A percentile compares a stretch with the other conserved stretches of the same genome.
These are phyloP conservation scores for Corchorus capsularis DNA, from an alignment of 345 rosid genomes.

Conservation along the genomic window DNA sequence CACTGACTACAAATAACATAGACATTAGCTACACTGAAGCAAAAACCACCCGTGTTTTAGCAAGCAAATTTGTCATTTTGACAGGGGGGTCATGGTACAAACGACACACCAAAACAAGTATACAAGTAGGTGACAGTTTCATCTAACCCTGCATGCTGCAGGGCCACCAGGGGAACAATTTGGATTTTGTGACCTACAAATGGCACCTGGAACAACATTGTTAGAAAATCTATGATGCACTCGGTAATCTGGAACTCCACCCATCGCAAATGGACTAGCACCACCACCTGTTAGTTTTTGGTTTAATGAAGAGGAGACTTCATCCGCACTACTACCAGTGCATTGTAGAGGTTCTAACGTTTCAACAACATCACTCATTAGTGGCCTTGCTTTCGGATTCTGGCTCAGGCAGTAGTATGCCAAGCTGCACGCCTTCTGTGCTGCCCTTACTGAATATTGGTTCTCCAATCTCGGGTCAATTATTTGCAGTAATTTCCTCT, in stretches of 20 bases:
- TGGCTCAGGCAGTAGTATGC: constrained; percentile 94
- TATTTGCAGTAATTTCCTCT: constrained; percentile 83
- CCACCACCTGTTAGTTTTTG: constrained; percentile 38
- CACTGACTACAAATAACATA: constrained; percentile 32
- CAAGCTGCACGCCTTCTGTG: constrained; percentile 94
- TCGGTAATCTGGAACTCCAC: constrained; percentile 64
- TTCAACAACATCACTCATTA: constrained; percentile 96
- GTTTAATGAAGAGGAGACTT: constrained; percentile 43
- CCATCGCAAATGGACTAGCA: constrained; percentile 63
- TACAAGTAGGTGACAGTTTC: constrained; percentile 47
- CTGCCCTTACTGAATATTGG: constrained; percentile 90
- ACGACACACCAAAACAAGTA: constrained; percentile 45
- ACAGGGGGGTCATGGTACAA: constrained; percentile 25
- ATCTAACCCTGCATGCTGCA: constrained; percentile 82
- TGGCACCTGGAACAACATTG: constrained; percentile 78
- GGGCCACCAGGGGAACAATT: constrained; percentile 77
- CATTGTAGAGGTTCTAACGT: constrained; percentile 90
- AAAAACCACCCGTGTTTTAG: constrained; percentile 40
- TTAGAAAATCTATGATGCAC: constrained; percentile 57
- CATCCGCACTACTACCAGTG: constrained; percentile 42
- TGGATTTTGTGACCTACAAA: constrained; percentile 80
- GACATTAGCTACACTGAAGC: constrained; percentile 36
- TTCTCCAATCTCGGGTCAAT: constrained; percentile 86
- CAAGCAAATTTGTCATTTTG: constrained; percentile 43
- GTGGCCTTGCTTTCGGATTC: constrained; percentile 95